Base-by-base conservation (phyloP, 192 early-diverging fungal genomes). In the Mortierella claussenii region DNA sequence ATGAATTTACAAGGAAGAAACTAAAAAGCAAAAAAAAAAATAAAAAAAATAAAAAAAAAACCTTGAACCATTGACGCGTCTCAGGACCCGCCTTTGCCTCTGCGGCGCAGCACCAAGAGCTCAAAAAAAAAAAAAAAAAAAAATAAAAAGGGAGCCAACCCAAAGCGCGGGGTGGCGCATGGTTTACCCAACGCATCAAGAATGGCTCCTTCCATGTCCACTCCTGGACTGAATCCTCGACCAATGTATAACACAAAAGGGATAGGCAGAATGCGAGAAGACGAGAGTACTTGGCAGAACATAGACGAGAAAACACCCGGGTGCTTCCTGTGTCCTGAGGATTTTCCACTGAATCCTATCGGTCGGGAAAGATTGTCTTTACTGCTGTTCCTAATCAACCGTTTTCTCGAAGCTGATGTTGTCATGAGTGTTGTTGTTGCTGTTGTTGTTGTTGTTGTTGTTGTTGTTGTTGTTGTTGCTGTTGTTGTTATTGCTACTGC, bases 281-380 rank as follows among this genome's bases (percentile, higher is more conserved):
- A 37, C 33, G 53, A 44, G 63, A 64, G 61, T 64, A 51, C 61
- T 64, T 40, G 50, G 61, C 49, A 24, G 53, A 18, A 45, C 34
- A 13, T 42, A 53, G 43, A 5, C 21, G 17, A 24, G 40, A 32
- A 31, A 64, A 36, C 30, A 30, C 27, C 3, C 17, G 1, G 24
- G n/a, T n/a, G n/a, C n/a, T n/a, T n/a, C n/a, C n/a, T n/a, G n/a
- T n/a, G n/a, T n/a, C n/a, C n/a, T n/a, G n/a, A n/a, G n/a, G n/a
- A n/a, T n/a, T n/a, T n/a, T n/a, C n/a, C n/a, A n/a, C n/a, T n/a
- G n/a, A n/a, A n/a, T n/a, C n/a, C n/a, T n/a, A n/a, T n/a, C n/a
- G 57, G 24, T 20, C 26, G 44, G 59, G 37, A 50, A 49, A 34
- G 32, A 23, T 34, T 21, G 23, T 3, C 40, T 33, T n/a, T 18